Evolutionary conservation across 2,329 filamentous ascomycete genomes (phyloP).

Genomic region (Venturia aucupariae): DNA sequence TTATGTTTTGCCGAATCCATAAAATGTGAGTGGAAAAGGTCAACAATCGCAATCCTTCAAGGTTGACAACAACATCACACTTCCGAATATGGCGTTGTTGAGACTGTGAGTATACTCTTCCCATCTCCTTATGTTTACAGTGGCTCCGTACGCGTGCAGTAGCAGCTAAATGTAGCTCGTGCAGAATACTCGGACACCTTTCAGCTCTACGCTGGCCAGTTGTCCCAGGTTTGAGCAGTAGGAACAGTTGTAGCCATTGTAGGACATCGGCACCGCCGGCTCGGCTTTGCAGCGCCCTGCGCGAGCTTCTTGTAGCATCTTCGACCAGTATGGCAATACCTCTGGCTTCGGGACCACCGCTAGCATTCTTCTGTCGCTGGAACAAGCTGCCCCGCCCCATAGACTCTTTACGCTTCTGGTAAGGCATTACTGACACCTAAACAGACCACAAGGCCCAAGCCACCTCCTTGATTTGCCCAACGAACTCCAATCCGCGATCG

Average conservation of each 20-base stretch:
- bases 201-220: not conserved
- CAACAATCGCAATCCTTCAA: not conserved
- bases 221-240: not conserved
- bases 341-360: not conserved
- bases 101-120: not conserved
- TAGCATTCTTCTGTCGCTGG: not conserved
- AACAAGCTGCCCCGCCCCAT: too few species aligned
- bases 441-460: not conserved
- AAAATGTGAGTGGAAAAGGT: not conserved
- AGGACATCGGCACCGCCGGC: not conserved
- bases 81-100: not conserved
- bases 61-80: not conserved
- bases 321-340: not conserved
- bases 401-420: too few species aligned
- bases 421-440: too few species aligned
- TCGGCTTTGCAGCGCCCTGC: not conserved
- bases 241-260: not conserved
- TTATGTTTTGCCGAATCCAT: not conserved
- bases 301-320: not conserved
- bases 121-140: not conserved
- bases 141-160: not conserved
- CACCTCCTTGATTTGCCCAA: not conserved
- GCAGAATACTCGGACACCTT: not conserved
- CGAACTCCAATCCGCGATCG: not conserved
- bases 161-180: not conserved